A percentile compares a stretch with the other conserved stretches of the same genome.
phyloP scores from a whole-genome alignment of 305 asterid species.

The Fraxinus platypoda region DNA sequence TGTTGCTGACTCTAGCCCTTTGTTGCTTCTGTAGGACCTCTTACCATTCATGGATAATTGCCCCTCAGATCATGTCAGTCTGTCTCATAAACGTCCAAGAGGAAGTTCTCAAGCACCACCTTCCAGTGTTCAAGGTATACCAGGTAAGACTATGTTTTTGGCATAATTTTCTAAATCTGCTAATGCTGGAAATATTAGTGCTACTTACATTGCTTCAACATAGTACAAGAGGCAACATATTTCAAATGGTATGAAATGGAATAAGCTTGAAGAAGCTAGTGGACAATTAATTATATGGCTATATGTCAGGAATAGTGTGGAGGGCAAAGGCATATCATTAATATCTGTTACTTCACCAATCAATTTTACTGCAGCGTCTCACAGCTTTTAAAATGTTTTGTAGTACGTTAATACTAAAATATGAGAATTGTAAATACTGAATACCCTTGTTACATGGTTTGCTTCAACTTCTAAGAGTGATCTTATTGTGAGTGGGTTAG shows the following conservation, averaged over 20 bases:
- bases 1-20: slow-evolving; percentile 20
- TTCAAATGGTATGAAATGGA: not conserved
- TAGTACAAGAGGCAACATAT: slow-evolving; percentile 5
- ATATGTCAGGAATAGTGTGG: not conserved
- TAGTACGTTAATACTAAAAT: not conserved
- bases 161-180: not conserved
- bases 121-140: slow-evolving; percentile 28
- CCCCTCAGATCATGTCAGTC: slow-evolving; percentile 74
- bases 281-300: slow-evolving; percentile 8
- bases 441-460: not conserved
- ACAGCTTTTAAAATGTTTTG: not conserved
- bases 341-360: not conserved
- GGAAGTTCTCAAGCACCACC: slow-evolving; percentile 57
- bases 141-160: slow-evolving; percentile 25
- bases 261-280: slow-evolving; percentile 11
- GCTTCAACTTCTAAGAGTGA: not conserved
- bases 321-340: not conserved
- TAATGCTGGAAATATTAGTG: not conserved
- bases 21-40: slow-evolving; percentile 62
- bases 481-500: not conserved
- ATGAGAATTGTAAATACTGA: not conserved
- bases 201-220: slow-evolving; percentile 17
- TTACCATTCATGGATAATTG: slow-evolving; percentile 81
- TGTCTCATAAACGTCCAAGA: slow-evolving; percentile 84
- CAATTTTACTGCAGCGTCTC: not conserved